Percentiles rank a stretch among this genome's conserved stretches.
These are phyloP conservation scores for Fusarium tricinctum DNA, from an alignment of 2,329 filamentous ascomycete species.

Conservation along the genomic window DNA sequence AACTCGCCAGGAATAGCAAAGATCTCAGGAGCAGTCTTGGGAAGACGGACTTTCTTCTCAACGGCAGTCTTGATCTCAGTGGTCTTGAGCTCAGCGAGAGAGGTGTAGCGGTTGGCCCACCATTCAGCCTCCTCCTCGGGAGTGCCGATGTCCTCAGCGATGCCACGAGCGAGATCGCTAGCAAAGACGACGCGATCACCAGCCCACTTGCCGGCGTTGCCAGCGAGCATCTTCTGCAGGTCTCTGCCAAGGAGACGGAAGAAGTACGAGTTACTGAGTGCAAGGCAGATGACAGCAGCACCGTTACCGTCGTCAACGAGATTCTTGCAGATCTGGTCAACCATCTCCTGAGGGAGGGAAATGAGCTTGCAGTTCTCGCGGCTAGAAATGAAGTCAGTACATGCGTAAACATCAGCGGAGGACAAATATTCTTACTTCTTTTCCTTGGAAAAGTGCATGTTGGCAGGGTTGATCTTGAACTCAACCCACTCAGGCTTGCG, in stretches of 20 bases:
- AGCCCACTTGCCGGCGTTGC: constrained; percentile 13
- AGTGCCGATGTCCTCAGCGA: neutral
- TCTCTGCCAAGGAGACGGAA: constrained; percentile 11
- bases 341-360: constrained; percentile 15
- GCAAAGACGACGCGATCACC: constrained; percentile 14
- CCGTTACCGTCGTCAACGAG: neutral
- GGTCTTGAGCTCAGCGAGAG: neutral
- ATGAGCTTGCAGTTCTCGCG: neutral
- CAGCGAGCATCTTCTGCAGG: constrained; percentile 3
- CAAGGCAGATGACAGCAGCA: constrained; percentile 11
- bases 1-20: neutral
- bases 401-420: accelerated
- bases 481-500: constrained; percentile 4
- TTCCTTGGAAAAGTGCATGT: constrained; percentile 1
- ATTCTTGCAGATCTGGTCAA: constrained; percentile 5
- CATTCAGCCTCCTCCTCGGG: neutral
- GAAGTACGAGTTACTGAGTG: constrained; percentile 19
- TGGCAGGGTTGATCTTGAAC: neutral
- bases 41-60: too few relatives aligned
- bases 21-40: neutral
- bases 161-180: neutral
- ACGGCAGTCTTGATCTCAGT: too few relatives aligned
- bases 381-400: neutral
- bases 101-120: neutral
- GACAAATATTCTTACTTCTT: constrained; percentile 3